Evolutionary conservation across 495 filamentous ascomycete species (phyloP).

Genomic region (Penicillium psychrofluorescens): DNA sequence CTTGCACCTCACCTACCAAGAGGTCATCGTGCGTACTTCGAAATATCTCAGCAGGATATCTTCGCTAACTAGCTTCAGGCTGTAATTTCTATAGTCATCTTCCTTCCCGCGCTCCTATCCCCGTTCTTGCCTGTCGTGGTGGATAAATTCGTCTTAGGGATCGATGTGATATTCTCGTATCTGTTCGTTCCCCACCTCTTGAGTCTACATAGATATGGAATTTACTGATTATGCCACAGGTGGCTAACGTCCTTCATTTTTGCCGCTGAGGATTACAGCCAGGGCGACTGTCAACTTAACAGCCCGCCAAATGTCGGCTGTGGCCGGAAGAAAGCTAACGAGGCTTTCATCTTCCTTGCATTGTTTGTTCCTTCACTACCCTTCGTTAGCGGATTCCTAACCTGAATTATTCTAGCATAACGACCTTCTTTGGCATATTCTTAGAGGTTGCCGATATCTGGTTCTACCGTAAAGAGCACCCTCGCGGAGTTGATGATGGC

Average conservation of each 20-base stretch:
- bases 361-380: constrained; percentile 28
- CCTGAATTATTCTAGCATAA: constrained; percentile 4
- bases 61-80: constrained; percentile 13
- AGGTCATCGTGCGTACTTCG: constrained; percentile 33
- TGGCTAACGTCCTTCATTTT: constrained; percentile 45
- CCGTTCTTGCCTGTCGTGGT: constrained; percentile 16
- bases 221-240: neutral
- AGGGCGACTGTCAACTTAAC: constrained; percentile 12
- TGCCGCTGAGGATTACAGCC: constrained; percentile 30
- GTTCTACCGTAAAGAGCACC: constrained; percentile 4
- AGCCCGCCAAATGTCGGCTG: neutral
- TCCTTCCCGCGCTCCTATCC: constrained; percentile 33
- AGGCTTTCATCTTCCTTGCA: constrained; percentile 43
- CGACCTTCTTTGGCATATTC: constrained; percentile 26
- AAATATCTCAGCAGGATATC: too few species aligned
- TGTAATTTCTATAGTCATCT: constrained; percentile 37
- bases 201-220: neutral
- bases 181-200: constrained; percentile 12
- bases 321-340: constrained; percentile 21
- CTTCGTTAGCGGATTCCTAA: neutral
- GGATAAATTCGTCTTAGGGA: constrained; percentile 22
- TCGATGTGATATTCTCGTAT: constrained; percentile 45
- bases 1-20: constrained; percentile 29
- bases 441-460: constrained; percentile 35
- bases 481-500: too few species aligned